Conservation (phyloP, 441 rosid genomes). For the Pelargonium fulgidum region DNA sequence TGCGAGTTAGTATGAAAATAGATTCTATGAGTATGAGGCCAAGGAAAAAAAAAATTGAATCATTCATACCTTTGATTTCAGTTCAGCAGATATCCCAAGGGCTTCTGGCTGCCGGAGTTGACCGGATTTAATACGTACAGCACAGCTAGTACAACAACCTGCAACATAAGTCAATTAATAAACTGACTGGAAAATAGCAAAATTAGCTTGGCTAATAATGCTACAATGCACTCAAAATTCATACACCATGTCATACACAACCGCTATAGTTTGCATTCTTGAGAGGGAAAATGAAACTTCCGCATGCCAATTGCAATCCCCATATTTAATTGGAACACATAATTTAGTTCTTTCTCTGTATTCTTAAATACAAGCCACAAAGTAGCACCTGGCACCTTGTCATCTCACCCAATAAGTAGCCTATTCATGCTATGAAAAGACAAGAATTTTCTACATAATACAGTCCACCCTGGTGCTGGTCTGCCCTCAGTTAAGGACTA, state of each 20-base stretch:
- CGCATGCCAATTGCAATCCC: neutral
- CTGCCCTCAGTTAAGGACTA: neutral
- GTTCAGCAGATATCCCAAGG: constrained; percentile 85
- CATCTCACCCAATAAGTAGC: neutral
- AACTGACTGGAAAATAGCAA: neutral
- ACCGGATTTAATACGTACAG: constrained; percentile 86
- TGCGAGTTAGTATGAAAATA: neutral
- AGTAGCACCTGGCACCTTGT: neutral
- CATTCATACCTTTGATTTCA: constrained; percentile 62
- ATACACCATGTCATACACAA: neutral
- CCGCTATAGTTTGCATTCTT: neutral
- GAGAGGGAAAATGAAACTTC: neutral
- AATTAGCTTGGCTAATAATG: neutral
- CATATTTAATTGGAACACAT: neutral
- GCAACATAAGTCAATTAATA: constrained; percentile 10
- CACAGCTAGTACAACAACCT: constrained; percentile 98
- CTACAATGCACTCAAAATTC: neutral
- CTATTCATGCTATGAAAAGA: neutral
- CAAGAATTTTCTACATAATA: neutral
- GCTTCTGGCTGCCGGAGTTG: constrained; percentile 85
- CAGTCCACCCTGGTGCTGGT: neutral
- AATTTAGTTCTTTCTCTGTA: too few relatives aligned
- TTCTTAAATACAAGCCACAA: too few relatives aligned
- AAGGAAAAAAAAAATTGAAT: neutral
- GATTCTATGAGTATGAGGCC: neutral